These are phyloP conservation scores for Didymella keratinophila DNA, from an alignment of 2,329 filamentous ascomycete species.

Conservation along the genomic window DNA sequence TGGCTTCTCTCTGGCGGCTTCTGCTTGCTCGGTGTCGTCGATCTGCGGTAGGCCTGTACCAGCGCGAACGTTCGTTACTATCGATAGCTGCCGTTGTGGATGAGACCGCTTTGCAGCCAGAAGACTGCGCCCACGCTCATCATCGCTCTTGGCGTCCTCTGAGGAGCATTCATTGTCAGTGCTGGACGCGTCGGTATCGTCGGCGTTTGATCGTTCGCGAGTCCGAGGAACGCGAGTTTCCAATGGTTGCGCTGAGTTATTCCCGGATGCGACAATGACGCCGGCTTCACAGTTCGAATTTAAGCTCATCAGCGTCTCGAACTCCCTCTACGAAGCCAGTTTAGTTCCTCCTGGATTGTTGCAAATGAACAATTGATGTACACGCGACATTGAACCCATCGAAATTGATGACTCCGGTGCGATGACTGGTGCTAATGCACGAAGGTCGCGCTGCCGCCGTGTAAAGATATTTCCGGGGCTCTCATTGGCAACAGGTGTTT, in stretches of 20 bases:
- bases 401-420: constrained; percentile 5
- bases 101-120: not conserved
- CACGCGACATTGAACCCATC: constrained; percentile 6
- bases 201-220: constrained; percentile 10
- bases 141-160: constrained; percentile 5
- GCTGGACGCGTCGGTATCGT: not conserved
- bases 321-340: constrained; percentile 10
- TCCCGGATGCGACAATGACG: constrained; percentile 16
- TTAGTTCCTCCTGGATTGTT: not conserved
- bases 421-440: constrained; percentile 12
- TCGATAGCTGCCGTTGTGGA: constrained; percentile 24
- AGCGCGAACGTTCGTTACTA: constrained; percentile 33
- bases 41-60: constrained; percentile 27
- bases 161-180: not conserved
- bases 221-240: not conserved
- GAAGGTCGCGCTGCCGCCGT: not conserved
- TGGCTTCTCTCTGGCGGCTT: constrained; percentile 52
- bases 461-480: constrained; percentile 4
- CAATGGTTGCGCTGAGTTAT: not conserved
- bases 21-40: constrained; percentile 35
- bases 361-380: not conserved
- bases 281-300: constrained; percentile 6
- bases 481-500: constrained; percentile 7
- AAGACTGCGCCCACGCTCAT: not conserved
- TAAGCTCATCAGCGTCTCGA: constrained; percentile 13